Base-by-base conservation (phyloP, 345 rosid species). In the Boechera retrofracta region DNA sequence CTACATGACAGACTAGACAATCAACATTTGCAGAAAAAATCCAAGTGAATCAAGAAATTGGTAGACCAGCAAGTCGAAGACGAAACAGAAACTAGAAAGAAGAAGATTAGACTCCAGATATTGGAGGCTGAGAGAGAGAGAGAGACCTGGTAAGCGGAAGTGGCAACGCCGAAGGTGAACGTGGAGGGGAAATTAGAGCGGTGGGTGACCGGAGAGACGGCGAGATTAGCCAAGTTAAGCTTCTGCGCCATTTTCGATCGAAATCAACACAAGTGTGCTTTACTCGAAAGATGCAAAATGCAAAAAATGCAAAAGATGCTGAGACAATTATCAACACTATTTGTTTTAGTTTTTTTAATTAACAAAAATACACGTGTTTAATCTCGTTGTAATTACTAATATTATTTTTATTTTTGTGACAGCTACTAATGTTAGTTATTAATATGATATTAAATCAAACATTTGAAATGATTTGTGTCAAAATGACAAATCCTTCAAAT, bases 91-190 rank as follows among this genome's bases (percentile, higher is more conserved):
- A 54, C 39, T 9, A 1, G 5, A 24, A 26, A 4, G 41, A 35
- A 24, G 71, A 64, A 52, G 63, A n/a, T 11, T 33, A 51, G 57
- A 74, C 1, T 55, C 5, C 11, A 60, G 65, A 71, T 54, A 35
- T 49, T 13, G 44, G 61, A 70, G 10, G 6, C 5, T 12, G 26
- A 42, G 6, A 48, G 47, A 85, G 36, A 39, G 56, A 15, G 47
- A 42, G 9, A 35, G 41, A 87, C 91, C 89, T 87, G 89, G 66
- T 84, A 87, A 73, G 89, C 86, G 58, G 91, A 75, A 41, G 91
- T 86, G 66, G 86, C 84, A 29, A 86, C 91, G 57, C 91, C 91
- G 65, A 86, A 87, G 56, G 85, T 75, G 78, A 86, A 86, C 24
- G 71, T 8, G 33, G 89, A 77, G 35, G 88, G 89, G 78, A 87